Evolutionary conservation across 2,329 filamentous ascomycete genomes (phyloP).

Genomic region (Phialocephala sp.): DNA sequence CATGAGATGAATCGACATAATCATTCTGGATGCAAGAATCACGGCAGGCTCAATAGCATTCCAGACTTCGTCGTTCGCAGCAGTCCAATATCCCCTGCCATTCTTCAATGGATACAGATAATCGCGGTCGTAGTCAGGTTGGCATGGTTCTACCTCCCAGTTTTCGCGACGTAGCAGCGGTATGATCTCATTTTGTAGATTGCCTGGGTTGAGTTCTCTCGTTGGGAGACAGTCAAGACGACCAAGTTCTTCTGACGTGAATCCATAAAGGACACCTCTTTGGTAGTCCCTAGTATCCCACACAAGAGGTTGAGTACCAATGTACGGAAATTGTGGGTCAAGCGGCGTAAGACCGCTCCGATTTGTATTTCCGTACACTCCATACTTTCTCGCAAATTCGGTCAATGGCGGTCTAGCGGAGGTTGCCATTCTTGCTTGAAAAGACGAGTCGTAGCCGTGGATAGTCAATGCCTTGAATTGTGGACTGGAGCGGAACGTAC

Average conservation of each 20-base stretch:
- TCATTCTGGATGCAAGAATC: conserved; percentile 39
- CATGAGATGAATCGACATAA: conserved; percentile 25
- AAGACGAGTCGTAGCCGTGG: not conserved
- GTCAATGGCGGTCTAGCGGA: not conserved
- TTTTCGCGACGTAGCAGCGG: conserved; percentile 19
- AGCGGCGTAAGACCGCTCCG: conserved; percentile 13
- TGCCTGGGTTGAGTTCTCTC: conserved; percentile 17
- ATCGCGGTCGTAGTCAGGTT: conserved; percentile 16
- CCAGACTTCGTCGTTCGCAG: conserved; percentile 31
- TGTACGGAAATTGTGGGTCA: conserved; percentile 7
- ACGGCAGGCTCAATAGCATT: conserved; percentile 27
- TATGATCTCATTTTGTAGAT: conserved; percentile 24
- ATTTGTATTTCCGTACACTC: not conserved
- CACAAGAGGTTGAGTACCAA: not conserved
- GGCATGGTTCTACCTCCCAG: conserved; percentile 20
- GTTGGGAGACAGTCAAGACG: conserved; percentile 31
- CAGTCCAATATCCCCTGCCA: conserved; percentile 22
- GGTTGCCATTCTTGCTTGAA: not conserved
- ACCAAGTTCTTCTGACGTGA: conserved; percentile 27
- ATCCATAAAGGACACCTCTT: conserved; percentile 16
- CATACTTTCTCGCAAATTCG: conserved; percentile 9
- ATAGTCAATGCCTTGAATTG: not conserved
- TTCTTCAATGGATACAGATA: conserved; percentile 26
- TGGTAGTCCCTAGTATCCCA: conserved; percentile 18
- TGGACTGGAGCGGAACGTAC: not conserved